phyloP scores from a whole-genome alignment of 306 rosid genomes.

The Vachellia collinsii region DNA sequence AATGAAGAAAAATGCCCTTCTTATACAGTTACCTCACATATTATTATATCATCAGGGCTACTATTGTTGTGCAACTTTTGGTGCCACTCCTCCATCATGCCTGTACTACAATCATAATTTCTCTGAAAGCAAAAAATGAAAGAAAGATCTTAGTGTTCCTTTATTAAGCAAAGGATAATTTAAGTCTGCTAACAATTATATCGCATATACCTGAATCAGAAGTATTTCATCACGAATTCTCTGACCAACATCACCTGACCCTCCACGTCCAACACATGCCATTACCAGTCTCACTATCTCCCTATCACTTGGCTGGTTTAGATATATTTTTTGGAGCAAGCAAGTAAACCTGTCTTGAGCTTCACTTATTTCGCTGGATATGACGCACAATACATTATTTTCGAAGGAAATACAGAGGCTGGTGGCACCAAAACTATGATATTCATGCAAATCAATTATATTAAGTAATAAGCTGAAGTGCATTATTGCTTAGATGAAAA shows the following conservation, averaged over 20 bases:
- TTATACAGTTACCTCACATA: constrained; percentile 45
- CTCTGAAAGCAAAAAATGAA: constrained; percentile 34
- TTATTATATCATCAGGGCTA: constrained; percentile 49
- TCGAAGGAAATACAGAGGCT: neutral
- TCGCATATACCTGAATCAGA: constrained; percentile 40
- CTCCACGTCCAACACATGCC: constrained; percentile 40
- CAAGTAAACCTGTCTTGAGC: constrained; percentile 44
- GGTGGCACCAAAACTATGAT: neutral
- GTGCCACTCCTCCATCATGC: constrained; percentile 58
- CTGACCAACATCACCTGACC: constrained; percentile 47
- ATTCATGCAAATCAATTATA: neutral
- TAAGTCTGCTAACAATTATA: constrained; percentile 2
- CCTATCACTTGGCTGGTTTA: constrained; percentile 38
- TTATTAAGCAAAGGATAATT: neutral
- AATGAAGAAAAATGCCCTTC: neutral
- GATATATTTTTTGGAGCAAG: constrained; percentile 36
- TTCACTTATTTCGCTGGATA: constrained; percentile 48
- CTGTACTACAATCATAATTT: constrained; percentile 42
- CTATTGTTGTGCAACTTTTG: constrained; percentile 52
- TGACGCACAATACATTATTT: constrained; percentile 10
- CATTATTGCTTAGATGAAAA: neutral
- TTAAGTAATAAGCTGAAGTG: neutral
- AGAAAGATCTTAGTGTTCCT: neutral
- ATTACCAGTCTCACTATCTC: constrained; percentile 40
- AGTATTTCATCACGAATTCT: constrained; percentile 51